Conservation (phyloP, 2,329 filamentous ascomycete genomes). For the Ceratocystis harringtonii region DNA sequence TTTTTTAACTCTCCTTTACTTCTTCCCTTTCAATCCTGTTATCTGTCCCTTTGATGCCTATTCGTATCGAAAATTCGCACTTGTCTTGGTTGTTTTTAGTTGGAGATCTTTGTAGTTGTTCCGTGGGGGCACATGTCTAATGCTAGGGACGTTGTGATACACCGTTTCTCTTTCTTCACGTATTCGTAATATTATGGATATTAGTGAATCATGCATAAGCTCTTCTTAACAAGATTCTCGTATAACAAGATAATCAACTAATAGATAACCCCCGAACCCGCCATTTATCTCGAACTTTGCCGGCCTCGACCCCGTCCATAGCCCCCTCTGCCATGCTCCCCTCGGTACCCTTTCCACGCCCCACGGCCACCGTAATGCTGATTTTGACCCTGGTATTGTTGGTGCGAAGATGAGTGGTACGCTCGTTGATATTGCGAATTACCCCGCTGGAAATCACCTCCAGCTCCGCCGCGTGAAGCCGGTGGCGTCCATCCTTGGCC, state of each 20-base stretch:
- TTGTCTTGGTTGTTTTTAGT: slow-evolving; percentile 2
- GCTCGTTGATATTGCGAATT: not conserved
- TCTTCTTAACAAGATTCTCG: no score
- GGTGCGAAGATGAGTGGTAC: not conserved
- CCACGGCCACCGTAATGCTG: not conserved
- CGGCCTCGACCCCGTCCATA: not conserved
- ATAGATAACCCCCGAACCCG: no score
- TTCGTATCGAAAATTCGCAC: not conserved
- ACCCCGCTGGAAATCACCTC: slow-evolving; percentile 3
- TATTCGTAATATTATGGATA: no score
- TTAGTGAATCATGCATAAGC: no score
- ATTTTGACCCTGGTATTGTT: not conserved
- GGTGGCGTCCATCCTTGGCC: slow-evolving; percentile 7
- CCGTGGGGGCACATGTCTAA: not conserved
- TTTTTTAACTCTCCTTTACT: slow-evolving; percentile 19
- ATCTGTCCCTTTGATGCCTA: not conserved
- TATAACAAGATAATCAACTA: no score
- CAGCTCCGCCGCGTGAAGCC: not conserved
- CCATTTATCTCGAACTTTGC: not conserved
- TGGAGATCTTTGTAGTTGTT: not conserved
- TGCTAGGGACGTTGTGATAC: not conserved
- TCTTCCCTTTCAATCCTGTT: slow-evolving; percentile 10
- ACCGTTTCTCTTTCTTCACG: no score
- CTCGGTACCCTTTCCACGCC: not conserved
- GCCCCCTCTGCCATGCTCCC: not conserved